Conservation (phyloP, 2,329 filamentous ascomycete species). For the Alternaria solani region DNA sequence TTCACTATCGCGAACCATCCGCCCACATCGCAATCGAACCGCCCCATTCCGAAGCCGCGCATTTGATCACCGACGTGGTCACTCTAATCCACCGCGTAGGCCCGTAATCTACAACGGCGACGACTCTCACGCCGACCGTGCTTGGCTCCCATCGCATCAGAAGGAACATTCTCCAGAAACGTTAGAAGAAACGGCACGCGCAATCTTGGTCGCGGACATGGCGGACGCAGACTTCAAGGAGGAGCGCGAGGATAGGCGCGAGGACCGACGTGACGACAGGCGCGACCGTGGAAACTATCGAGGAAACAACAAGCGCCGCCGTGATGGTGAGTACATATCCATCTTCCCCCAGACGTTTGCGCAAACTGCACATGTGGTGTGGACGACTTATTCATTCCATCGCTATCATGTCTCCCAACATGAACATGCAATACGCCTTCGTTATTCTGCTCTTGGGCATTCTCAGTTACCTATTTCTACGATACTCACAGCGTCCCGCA, state of each 20-base stretch:
- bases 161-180: constrained; percentile 18
- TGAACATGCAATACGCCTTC: background rate
- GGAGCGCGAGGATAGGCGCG: constrained; percentile 41
- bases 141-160: constrained; percentile 11
- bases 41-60: constrained; percentile 8
- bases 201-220: constrained; percentile 31
- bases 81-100: constrained; percentile 4
- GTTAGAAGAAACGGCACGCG: constrained; percentile 20
- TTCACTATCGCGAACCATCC: constrained; percentile 21
- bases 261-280: constrained; percentile 32
- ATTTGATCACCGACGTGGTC: constrained; percentile 1
- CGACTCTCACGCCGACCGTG: constrained; percentile 10
- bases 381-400: background rate
- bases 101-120: constrained; percentile 2
- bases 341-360: background rate
- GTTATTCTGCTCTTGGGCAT: background rate
- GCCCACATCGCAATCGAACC: constrained; percentile 23
- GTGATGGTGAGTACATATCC: constrained; percentile 38
- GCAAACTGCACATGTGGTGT: background rate
- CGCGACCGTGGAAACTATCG: constrained; percentile 36
- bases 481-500: constrained; percentile 18
- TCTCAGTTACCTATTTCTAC: background rate
- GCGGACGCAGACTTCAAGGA: constrained; percentile 42
- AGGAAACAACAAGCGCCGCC: constrained; percentile 42
- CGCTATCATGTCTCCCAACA: background rate